phyloP scores from a whole-genome alignment of 2,329 filamentous ascomycete species.

The Periconia macrospinosa region DNA sequence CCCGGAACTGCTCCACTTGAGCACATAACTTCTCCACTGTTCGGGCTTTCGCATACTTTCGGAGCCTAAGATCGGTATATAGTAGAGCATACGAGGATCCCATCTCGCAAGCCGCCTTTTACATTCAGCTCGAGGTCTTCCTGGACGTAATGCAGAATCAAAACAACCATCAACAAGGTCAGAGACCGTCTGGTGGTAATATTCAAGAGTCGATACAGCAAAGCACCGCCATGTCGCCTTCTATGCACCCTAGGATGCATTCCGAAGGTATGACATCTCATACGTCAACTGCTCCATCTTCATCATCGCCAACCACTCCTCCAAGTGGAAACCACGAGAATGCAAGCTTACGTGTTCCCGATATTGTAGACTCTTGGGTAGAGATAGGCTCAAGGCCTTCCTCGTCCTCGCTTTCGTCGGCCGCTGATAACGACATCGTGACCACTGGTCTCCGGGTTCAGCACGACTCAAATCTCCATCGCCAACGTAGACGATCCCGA shows the following conservation, averaged over 20 bases:
- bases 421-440: conserved; percentile 79
- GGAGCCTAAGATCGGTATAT: neutral
- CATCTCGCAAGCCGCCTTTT: conserved; percentile 12
- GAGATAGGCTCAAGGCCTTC: conserved; percentile 92
- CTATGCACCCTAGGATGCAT: conserved; percentile 24
- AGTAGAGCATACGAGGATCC: conserved; percentile 9
- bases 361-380: conserved; percentile 82
- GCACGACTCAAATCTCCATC: conserved; percentile 62
- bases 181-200: conserved; percentile 18
- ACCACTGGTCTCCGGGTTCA: conserved; percentile 83
- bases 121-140: neutral
- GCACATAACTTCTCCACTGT: conserved; percentile 24
- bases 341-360: conserved; percentile 14
- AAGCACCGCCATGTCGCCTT: conserved; percentile 22
- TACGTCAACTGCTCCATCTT: neutral
- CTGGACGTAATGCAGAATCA: conserved; percentile 27
- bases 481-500: conserved; percentile 56
- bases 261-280: conserved; percentile 26
- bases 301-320: neutral
- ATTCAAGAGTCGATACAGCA: conserved; percentile 18
- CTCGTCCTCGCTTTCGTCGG: conserved; percentile 84
- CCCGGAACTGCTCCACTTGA: conserved; percentile 33
- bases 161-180: conserved; percentile 21
- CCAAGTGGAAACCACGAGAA: neutral
- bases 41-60: neutral